Evolutionary conservation across 768 basidiomycete species (phyloP).

Genomic region (Aureoboletus auriporus): DNA sequence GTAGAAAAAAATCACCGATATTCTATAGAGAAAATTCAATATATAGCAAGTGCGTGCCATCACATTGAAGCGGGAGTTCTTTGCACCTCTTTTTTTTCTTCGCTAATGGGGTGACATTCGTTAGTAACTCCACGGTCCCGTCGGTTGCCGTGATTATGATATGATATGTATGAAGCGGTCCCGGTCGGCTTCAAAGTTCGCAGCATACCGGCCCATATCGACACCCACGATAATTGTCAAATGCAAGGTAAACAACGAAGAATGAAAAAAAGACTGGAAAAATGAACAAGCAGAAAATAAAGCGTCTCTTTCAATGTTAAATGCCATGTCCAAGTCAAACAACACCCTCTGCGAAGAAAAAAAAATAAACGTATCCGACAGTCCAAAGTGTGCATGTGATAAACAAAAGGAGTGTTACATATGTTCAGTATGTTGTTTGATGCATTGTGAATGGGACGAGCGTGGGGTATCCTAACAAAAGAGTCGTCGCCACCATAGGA

Average conservation of each 20-base stretch:
- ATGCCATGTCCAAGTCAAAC: slow-evolving; percentile 24
- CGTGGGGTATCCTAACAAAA: slow-evolving; percentile 56
- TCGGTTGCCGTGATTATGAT: slow-evolving; percentile 4
- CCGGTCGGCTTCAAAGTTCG: background rate
- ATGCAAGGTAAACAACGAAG: background rate
- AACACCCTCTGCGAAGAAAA: slow-evolving; percentile 15
- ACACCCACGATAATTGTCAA: background rate
- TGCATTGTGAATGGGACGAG: background rate
- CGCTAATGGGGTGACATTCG: background rate
- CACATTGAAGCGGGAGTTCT: too few relatives aligned
- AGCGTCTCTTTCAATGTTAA: background rate
- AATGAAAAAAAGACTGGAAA: background rate
- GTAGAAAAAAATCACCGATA: background rate
- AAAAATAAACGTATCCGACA: slow-evolving; percentile 15
- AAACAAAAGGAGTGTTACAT: slow-evolving; percentile 30
- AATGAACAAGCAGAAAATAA: slow-evolving; percentile 1
- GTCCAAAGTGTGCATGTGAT: slow-evolving; percentile 19
- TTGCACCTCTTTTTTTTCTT: background rate
- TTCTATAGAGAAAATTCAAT: background rate
- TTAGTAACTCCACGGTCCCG: background rate
- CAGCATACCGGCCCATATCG: background rate
- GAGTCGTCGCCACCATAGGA: slow-evolving; percentile 73
- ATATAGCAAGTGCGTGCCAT: too few relatives aligned
- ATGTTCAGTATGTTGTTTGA: slow-evolving; percentile 27
- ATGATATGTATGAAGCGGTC: background rate